Conservation (phyloP, 2,329 filamentous ascomycete genomes). For the Clonostachys solani region DNA sequence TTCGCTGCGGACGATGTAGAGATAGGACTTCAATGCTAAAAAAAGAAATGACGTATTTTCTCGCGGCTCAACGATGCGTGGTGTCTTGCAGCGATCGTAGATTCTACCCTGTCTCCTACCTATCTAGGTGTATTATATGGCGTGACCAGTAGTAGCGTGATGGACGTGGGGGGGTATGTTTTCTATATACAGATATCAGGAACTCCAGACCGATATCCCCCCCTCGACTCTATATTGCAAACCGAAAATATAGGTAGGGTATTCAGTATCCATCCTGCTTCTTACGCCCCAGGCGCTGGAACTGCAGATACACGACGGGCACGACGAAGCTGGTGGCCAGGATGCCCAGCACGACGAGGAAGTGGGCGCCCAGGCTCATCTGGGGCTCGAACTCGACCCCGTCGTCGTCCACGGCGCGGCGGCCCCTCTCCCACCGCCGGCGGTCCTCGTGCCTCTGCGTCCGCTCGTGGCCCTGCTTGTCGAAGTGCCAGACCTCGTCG, state of each 20-base stretch:
- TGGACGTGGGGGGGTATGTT: too few relatives aligned
- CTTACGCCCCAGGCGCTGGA: slow-evolving; percentile 24
- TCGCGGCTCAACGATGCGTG: not conserved
- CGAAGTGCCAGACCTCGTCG: slow-evolving; percentile 71
- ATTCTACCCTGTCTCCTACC: too few relatives aligned
- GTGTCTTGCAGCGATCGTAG: too few relatives aligned
- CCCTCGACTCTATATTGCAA: not conserved
- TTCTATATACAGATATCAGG: not conserved
- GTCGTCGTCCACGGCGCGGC: slow-evolving; percentile 31
- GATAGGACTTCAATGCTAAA: not conserved
- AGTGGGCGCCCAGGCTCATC: slow-evolving; percentile 35
- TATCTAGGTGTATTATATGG: too few relatives aligned
- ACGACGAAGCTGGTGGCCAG: slow-evolving; percentile 38
- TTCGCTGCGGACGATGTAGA: too few relatives aligned
- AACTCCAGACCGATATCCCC: not conserved
- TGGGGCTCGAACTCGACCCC: slow-evolving; percentile 33
- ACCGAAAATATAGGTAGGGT: not conserved
- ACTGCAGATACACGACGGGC: slow-evolving; percentile 34
- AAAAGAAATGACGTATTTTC: not conserved
- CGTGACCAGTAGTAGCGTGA: too few relatives aligned
- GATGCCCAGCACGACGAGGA: slow-evolving; percentile 45
- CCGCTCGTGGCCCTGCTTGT: slow-evolving; percentile 65
- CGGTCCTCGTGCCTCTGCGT: slow-evolving; percentile 66
- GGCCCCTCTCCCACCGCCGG: slow-evolving; percentile 26
- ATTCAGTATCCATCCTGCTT: slow-evolving; percentile 12